Evolutionary conservation across 2,329 filamentous ascomycete species (phyloP).

Genomic region (Aspergillus felis): DNA sequence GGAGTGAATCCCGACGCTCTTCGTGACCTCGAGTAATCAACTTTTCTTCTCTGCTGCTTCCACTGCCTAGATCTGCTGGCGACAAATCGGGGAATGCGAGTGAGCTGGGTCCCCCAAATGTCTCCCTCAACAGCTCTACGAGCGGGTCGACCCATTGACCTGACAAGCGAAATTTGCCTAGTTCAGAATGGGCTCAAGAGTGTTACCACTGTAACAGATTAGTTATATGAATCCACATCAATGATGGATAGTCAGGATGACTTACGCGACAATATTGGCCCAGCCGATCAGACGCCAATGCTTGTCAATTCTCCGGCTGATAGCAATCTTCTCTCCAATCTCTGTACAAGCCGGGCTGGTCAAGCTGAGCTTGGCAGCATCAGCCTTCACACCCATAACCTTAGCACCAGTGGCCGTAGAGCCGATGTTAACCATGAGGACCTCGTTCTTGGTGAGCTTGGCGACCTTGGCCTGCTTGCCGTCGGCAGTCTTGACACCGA

Average conservation of each 20-base stretch:
- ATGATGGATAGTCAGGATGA: slow-evolving; percentile 11
- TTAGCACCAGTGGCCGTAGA: slow-evolving; percentile 97
- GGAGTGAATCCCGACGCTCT: slow-evolving; percentile 27
- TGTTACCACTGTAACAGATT: slow-evolving; percentile 39
- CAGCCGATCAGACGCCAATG: slow-evolving; percentile 95
- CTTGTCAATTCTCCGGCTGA: slow-evolving; percentile 96
- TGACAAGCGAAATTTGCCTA: slow-evolving; percentile 23
- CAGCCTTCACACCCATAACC: slow-evolving; percentile 93
- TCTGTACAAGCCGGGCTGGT: slow-evolving; percentile 95
- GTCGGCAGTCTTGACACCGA: slow-evolving; percentile 96
- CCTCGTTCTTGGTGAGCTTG: slow-evolving; percentile 96
- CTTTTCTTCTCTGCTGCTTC: slow-evolving; percentile 15
- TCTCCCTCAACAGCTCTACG: slow-evolving; percentile 10
- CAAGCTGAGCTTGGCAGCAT: slow-evolving; percentile 90
- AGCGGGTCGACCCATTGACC: slow-evolving; percentile 11
- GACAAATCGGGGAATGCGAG: slow-evolving; percentile 11
- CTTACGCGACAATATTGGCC: slow-evolving; percentile 68
- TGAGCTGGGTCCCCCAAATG: slow-evolving; percentile 3
- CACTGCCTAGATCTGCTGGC: slow-evolving; percentile 17
- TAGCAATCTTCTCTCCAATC: slow-evolving; percentile 95
- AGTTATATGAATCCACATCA: slow-evolving; percentile 4
- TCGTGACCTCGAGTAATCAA: slow-evolving; percentile 26
- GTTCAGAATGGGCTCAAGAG: slow-evolving; percentile 43
- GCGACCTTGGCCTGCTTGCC: slow-evolving; percentile 99
- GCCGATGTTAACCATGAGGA: slow-evolving; percentile 99